Percentiles rank a stretch among this genome's conserved stretches.
These are phyloP conservation scores for Exophiala mesophila DNA, from an alignment of 2,329 filamentous ascomycete genomes.

Conservation along the genomic window DNA sequence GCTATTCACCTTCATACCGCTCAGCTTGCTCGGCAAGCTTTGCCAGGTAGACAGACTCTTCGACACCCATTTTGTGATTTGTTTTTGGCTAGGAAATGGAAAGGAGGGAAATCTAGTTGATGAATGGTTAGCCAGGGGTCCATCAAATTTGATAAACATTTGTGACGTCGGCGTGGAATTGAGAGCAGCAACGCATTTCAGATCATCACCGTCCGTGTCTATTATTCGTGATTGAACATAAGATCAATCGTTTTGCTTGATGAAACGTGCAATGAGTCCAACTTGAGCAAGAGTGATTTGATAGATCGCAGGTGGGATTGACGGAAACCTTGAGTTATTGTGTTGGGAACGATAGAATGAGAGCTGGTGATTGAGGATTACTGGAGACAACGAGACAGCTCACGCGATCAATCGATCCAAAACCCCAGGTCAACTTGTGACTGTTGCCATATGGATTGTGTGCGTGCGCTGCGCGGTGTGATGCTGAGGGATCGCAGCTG, in stretches of 20 bases:
- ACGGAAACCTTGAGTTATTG: slow-evolving; percentile 18
- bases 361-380: background rate
- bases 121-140: slow-evolving; percentile 18
- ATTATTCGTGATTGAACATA: too few relatives aligned
- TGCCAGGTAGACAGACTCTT: slow-evolving; percentile 98
- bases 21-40: slow-evolving; percentile 99
- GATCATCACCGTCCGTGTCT: too few relatives aligned
- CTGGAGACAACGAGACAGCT: slow-evolving; percentile 2
- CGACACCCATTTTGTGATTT: slow-evolving; percentile 82
- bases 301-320: slow-evolving; percentile 9
- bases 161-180: too few relatives aligned
- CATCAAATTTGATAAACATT: too few relatives aligned
- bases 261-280: background rate
- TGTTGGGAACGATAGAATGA: slow-evolving; percentile 7
- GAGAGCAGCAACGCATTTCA: too few relatives aligned
- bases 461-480: slow-evolving; percentile 3
- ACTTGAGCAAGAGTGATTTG: slow-evolving; percentile 8
- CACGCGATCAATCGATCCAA: slow-evolving; percentile 3
- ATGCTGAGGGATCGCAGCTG: slow-evolving; percentile 12
- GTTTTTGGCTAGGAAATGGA: slow-evolving; percentile 8
- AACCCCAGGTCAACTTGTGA: background rate
- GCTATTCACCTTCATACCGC: slow-evolving; percentile 92
- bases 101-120: slow-evolving; percentile 17
- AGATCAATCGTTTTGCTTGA: background rate
- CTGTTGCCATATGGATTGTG: background rate